phyloP scores from a whole-genome alignment of 805 yeast genomes.

The Wickerhamomyces rabaulensis region DNA sequence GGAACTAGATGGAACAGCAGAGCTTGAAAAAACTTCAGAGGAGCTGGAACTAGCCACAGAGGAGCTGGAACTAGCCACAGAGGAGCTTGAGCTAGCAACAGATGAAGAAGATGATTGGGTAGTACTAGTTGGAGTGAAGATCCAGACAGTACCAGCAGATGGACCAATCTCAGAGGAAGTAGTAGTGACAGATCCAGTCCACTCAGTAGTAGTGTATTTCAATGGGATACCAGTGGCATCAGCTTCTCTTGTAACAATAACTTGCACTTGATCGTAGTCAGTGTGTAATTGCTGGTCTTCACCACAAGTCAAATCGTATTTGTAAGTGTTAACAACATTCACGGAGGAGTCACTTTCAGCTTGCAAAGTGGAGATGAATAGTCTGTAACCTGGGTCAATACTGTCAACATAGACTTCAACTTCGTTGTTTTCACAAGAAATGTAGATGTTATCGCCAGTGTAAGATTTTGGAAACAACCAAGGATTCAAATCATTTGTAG shows the following conservation, averaged over 20 bases:
- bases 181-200: constrained; percentile 17
- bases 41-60: neutral
- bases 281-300: neutral
- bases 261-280: neutral
- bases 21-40: neutral
- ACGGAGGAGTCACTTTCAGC: neutral
- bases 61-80: neutral
- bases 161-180: constrained; percentile 10
- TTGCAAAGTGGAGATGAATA: constrained; percentile 30
- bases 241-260: constrained; percentile 14
- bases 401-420: constrained; percentile 17
- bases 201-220: constrained; percentile 12
- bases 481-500: constrained; percentile 28
- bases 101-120: constrained; percentile 5
- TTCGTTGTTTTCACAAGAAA: constrained; percentile 22
- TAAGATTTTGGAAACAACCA: constrained; percentile 27
- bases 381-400: constrained; percentile 23
- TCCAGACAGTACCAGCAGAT: constrained; percentile 17
- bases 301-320: constrained; percentile 14
- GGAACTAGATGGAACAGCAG: neutral
- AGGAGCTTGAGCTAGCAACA: neutral
- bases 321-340: constrained; percentile 6
- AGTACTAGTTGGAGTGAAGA: constrained; percentile 11
- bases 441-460: constrained; percentile 7
- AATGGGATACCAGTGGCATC: constrained; percentile 18